Percentiles rank a stretch among this genome's conserved stretches.
These are phyloP conservation scores for Xylariomycetidae sp. DNA, from an alignment of 2,329 filamentous ascomycete species.

Conservation along the genomic window DNA sequence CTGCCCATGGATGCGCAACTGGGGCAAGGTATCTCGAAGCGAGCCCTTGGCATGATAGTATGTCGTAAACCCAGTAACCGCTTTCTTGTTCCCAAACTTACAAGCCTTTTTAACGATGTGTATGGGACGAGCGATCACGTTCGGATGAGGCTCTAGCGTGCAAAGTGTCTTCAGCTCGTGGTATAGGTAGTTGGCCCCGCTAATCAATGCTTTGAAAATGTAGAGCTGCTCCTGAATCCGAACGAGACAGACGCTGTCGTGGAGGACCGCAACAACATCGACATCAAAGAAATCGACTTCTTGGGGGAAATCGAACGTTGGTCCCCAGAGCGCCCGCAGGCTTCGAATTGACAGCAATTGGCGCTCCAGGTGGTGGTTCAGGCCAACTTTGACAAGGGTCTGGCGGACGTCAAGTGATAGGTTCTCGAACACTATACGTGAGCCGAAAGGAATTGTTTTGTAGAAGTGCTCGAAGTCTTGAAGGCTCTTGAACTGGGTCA, in stretches of 20 bases:
- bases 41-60: conserved; percentile 48
- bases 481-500: conserved; percentile 24
- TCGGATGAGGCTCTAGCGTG: conserved; percentile 43
- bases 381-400: conserved; percentile 40
- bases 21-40: conserved; percentile 48
- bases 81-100: conserved; percentile 49
- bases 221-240: conserved; percentile 34
- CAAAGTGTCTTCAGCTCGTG: conserved; percentile 54
- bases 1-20: conserved; percentile 39
- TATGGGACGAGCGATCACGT: conserved; percentile 45
- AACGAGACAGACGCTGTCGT: conserved; percentile 55
- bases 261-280: conserved; percentile 46
- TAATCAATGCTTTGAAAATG: conserved; percentile 54
- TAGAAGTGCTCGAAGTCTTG: conserved; percentile 32
- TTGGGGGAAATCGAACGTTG: conserved; percentile 35
- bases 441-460: conserved; percentile 47
- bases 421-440: conserved; percentile 48
- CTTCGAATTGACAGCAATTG: conserved; percentile 40
- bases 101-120: conserved; percentile 51
- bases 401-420: conserved; percentile 41
- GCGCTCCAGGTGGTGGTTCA: conserved; percentile 47
- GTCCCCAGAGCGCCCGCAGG: conserved; percentile 39
- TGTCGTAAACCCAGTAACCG: conserved; percentile 51
- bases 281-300: conserved; percentile 44
- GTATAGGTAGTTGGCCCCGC: conserved; percentile 54